Conservation (phyloP, 345 rosid species). For the Euphorbia lathyris region DNA sequence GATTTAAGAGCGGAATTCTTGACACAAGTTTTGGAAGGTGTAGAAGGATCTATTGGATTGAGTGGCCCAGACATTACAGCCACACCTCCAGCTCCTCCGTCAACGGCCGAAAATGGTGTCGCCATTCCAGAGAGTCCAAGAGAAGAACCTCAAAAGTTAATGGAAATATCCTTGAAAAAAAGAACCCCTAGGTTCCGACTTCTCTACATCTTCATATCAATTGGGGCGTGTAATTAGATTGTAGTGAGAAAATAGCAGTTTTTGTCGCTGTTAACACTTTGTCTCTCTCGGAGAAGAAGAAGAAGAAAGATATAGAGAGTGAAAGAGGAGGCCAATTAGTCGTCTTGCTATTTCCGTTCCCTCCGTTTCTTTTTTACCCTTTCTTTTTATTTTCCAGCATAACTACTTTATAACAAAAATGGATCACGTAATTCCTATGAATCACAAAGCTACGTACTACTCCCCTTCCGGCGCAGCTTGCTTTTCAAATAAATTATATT, state of each 20-base stretch:
- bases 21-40: conserved; percentile 40
- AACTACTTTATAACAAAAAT: not conserved
- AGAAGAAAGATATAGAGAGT: not conserved
- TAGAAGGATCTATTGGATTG: conserved; percentile 45
- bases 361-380: not conserved
- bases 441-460: not conserved
- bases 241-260: not conserved
- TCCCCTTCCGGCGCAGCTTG: not conserved
- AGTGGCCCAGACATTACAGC: conserved; percentile 60
- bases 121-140: conserved; percentile 36
- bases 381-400: too few relatives aligned
- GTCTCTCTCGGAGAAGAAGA: not conserved
- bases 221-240: not conserved
- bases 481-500: not conserved
- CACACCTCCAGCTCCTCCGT: conserved; percentile 47
- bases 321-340: not conserved
- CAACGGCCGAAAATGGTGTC: conserved; percentile 50
- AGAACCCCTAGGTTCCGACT: not conserved
- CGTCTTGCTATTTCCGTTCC: too few relatives aligned
- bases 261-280: not conserved
- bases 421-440: conserved; percentile 1
- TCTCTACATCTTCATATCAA: not conserved
- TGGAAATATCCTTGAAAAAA: not conserved
- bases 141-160: too few relatives aligned
- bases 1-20: conserved; percentile 53